A percentile compares a stretch with the other conserved stretches of the same genome.
These are phyloP conservation scores for Poterioochromonas sp. DNA, from an alignment of 352 stramenopile species.

Conservation along the genomic window DNA sequence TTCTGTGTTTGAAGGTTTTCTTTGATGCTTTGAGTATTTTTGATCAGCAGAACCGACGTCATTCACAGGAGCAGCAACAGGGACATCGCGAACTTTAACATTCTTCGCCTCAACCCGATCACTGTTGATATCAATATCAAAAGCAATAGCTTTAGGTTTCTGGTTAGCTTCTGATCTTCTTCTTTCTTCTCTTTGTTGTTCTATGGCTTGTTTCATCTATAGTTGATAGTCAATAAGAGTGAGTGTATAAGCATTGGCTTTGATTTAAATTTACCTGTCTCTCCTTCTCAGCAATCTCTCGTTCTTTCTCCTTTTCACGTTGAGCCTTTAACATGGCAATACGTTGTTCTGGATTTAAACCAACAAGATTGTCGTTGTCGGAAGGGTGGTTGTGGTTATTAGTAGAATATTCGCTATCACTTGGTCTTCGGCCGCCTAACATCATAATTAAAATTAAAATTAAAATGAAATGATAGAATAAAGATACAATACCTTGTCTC, in stretches of 20 bases:
- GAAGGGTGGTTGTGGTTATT: not conserved
- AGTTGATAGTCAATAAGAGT: not conserved
- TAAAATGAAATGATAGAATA: too few species aligned
- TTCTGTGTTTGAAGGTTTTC: too few species aligned
- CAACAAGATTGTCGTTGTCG: not conserved
- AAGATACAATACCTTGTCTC: too few species aligned
- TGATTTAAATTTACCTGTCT: not conserved
- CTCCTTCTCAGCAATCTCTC: not conserved
- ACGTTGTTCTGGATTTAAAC: not conserved
- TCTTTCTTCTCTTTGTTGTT: conserved; percentile 1
- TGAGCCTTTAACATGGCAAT: conserved; percentile 12
- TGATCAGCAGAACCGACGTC: not conserved
- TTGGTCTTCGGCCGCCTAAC: not conserved
- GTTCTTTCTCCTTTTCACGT: conserved; percentile 7
- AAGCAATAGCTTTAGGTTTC: not conserved
- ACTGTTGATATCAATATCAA: not conserved
- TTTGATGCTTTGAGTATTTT: too few species aligned
- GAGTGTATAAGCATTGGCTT: not conserved
- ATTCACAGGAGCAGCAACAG: not conserved
- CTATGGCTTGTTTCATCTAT: not conserved
- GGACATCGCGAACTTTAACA: not conserved
- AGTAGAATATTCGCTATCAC: too few species aligned
- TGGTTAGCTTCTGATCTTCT: not conserved
- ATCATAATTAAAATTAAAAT: too few species aligned
- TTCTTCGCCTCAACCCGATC: not conserved